Conservation (phyloP, 2,329 filamentous ascomycete species). For the Erysiphe neolycopersici region DNA sequence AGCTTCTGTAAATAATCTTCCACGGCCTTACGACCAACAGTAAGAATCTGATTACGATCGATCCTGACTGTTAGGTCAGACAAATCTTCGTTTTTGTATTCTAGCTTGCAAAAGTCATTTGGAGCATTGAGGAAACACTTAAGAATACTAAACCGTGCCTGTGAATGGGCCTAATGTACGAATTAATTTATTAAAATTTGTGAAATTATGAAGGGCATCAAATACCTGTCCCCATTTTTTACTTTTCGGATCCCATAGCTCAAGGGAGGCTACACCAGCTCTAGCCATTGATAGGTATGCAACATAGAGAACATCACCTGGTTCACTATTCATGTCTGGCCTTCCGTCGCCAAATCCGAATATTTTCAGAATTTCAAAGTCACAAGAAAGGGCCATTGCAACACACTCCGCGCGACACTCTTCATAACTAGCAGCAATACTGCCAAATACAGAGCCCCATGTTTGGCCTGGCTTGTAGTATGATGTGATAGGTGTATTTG, state of each 20-base stretch:
- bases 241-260: slow-evolving; percentile 83
- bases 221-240: slow-evolving; percentile 59
- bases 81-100: slow-evolving; percentile 40
- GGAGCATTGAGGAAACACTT: slow-evolving; percentile 64
- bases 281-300: slow-evolving; percentile 86
- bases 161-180: slow-evolving; percentile 36
- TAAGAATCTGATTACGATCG: slow-evolving; percentile 67
- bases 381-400: slow-evolving; percentile 72
- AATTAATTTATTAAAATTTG: background rate
- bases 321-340: slow-evolving; percentile 43
- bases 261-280: slow-evolving; percentile 65
- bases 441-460: slow-evolving; percentile 78
- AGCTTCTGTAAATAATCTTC: slow-evolving; percentile 72
- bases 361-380: slow-evolving; percentile 68
- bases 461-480: slow-evolving; percentile 94
- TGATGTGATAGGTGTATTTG: slow-evolving; percentile 46
- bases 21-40: slow-evolving; percentile 54
- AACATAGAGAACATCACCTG: slow-evolving; percentile 67
- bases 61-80: slow-evolving; percentile 61
- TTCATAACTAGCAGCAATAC: slow-evolving; percentile 69
- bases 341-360: slow-evolving; percentile 72
- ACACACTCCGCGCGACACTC: slow-evolving; percentile 89
- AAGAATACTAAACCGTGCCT: slow-evolving; percentile 73
- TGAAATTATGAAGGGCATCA: slow-evolving; percentile 4
- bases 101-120: slow-evolving; percentile 64